Conservation (phyloP, 2,329 filamentous ascomycete species). For the Endocalyx cinctus region DNA sequence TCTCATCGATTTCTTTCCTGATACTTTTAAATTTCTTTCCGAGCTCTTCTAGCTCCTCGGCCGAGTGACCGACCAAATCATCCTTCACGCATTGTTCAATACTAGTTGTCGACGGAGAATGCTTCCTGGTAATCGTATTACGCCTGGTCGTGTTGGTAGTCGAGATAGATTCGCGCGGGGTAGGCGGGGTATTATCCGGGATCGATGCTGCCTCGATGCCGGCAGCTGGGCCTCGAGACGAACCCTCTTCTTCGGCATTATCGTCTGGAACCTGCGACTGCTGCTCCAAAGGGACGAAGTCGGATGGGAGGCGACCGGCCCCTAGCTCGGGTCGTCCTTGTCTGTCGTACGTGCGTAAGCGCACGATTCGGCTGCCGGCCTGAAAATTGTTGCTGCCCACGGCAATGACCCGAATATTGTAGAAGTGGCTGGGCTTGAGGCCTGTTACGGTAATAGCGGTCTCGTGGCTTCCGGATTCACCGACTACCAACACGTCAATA, state of each 20-base stretch:
- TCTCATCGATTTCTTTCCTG: slow-evolving; percentile 78
- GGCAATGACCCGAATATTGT: slow-evolving; percentile 89
- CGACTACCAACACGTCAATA: slow-evolving; percentile 51
- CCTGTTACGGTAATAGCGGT: slow-evolving; percentile 89
- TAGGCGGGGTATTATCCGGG: slow-evolving; percentile 55
- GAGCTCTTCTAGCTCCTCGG: slow-evolving; percentile 68
- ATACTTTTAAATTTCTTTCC: slow-evolving; percentile 77
- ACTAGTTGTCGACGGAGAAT: slow-evolving; percentile 66
- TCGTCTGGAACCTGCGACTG: slow-evolving; percentile 35
- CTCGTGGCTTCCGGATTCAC: slow-evolving; percentile 75
- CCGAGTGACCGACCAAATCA: slow-evolving; percentile 47
- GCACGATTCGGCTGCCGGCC: slow-evolving; percentile 78
- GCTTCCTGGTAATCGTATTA: slow-evolving; percentile 67
- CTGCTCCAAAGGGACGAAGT: slow-evolving; percentile 50
- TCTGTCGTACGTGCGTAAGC: slow-evolving; percentile 69
- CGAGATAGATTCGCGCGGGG: slow-evolving; percentile 60
- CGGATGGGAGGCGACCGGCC: slow-evolving; percentile 51
- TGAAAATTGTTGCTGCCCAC: slow-evolving; percentile 91
- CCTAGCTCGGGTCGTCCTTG: slow-evolving; percentile 60
- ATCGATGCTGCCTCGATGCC: slow-evolving; percentile 58
- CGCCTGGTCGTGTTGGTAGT: slow-evolving; percentile 43
- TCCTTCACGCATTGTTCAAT: slow-evolving; percentile 46
- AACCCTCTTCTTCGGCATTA: slow-evolving; percentile 45
- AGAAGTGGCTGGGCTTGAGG: slow-evolving; percentile 80
- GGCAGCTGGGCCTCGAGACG: slow-evolving; percentile 45